Evolutionary conservation across 257 asterid species (phyloP), one percentile per base, ranked within the genome.

Genomic region (Schizonepeta tenuifolia): DNA sequence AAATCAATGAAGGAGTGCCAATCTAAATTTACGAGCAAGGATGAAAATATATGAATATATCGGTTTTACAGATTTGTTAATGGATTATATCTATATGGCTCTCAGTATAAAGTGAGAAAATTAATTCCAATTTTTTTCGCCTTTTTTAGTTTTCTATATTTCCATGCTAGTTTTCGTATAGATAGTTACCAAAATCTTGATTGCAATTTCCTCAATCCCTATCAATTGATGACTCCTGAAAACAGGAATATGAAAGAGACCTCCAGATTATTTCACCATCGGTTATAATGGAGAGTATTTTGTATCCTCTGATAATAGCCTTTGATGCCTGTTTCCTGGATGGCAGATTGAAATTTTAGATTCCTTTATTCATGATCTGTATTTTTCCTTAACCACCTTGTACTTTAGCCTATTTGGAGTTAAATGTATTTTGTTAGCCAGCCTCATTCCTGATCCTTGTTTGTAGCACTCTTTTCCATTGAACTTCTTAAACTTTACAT

Each of bases 361-460:
- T 49, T 13, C 22, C 21, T 73, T 65, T 51, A 51, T 21, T 38
- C 15, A 3, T 28, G 65, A 17, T 55, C 33, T 10, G 20, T 56
- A 18, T 6, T 72, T 12, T 9, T 38, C 17, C 1, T 72, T 17
- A 10, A 10, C 47, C 46, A 26, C 31, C 13, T 20, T 36, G n/a
- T 68, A 15, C 49, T 44, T 24, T 14, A 17, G 70, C 51, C 46
- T 35, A 31, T 7, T 55, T 55, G 61, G 36, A 22, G 33, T 22
- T 41, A 65, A 44, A 41, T 41, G 43, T 47, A 31, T 43, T 14
- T 55, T 15, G 12, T 13, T 58, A 47, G 67, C n/a, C n/a, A n/a
- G n/a, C 71, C 58, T 61, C 65, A 41, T 61, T 69, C 28, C 24
- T 9, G 64, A 33, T 59, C 58, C n/a, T 49, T 15, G 70, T 20